Conservation (phyloP, 148 eudicot species). For the Vaccinium darrowii region DNA sequence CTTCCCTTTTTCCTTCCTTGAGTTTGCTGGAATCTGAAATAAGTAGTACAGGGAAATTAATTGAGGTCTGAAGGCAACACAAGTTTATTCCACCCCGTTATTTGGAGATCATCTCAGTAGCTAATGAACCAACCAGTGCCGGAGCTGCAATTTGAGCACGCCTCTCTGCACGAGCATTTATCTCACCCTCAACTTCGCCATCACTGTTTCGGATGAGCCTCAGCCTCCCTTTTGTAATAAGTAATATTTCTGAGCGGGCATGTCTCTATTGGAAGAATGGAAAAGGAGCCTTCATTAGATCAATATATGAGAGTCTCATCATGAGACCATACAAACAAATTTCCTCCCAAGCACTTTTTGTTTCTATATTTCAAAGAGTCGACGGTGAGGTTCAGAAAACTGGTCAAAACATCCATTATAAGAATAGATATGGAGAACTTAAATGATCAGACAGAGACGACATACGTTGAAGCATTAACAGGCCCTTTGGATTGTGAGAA, state of each 20-base stretch:
- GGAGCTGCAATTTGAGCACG: slow-evolving; percentile 56
- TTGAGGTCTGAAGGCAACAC: background rate
- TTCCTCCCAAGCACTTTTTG: background rate
- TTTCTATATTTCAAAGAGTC: background rate
- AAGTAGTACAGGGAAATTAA: background rate
- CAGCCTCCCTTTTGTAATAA: slow-evolving; percentile 56
- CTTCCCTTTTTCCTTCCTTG: no score
- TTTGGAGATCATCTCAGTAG: background rate
- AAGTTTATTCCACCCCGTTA: slow-evolving; percentile 2
- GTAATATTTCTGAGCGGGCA: slow-evolving; percentile 68
- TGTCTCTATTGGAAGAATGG: slow-evolving; percentile 51
- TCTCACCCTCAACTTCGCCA: slow-evolving; percentile 58
- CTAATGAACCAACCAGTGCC: slow-evolving; percentile 46
- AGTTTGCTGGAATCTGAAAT: no score
- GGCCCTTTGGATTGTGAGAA: background rate
- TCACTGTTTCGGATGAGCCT: slow-evolving; percentile 73
- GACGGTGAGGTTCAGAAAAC: background rate
- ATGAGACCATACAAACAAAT: background rate
- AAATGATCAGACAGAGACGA: background rate
- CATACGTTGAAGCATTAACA: background rate
- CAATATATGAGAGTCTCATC: background rate
- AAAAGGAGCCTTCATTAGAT: slow-evolving; percentile 6
- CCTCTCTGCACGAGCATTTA: slow-evolving; percentile 70
- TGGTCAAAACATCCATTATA: background rate
- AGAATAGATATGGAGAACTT: background rate